Conservation (phyloP, 2,329 filamentous ascomycete genomes). For the Bipolaris cookei region DNA sequence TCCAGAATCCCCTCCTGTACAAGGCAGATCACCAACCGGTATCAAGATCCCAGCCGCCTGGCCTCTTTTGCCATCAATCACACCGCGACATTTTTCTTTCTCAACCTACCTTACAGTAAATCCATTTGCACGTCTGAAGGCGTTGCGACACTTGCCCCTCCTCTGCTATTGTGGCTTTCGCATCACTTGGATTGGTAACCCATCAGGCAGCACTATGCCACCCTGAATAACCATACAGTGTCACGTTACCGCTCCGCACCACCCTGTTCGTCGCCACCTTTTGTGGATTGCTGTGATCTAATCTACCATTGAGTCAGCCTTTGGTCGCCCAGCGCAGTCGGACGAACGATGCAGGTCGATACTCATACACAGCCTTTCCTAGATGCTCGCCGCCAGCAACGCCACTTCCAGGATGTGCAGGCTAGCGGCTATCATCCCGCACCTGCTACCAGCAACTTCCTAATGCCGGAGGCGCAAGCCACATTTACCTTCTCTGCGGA, state of each 20-base stretch:
- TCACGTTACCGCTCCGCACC: conserved; percentile 39
- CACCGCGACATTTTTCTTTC: conserved; percentile 34
- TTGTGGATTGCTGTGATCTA: conserved; percentile 14
- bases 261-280: conserved; percentile 14
- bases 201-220: conserved; percentile 45
- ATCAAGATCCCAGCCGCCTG: conserved; percentile 35
- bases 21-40: conserved; percentile 43
- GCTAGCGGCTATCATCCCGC: conserved; percentile 34
- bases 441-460: conserved; percentile 30
- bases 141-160: conserved; percentile 21
- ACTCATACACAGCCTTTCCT: conserved; percentile 43
- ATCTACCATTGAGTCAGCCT: conserved; percentile 31
- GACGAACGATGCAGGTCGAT: conserved; percentile 42
- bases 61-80: conserved; percentile 30
- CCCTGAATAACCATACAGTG: conserved; percentile 35
- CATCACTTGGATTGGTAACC: conserved; percentile 24
- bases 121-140: conserved; percentile 21
- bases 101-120: conserved; percentile 21
- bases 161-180: conserved; percentile 23
- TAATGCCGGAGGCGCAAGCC: conserved; percentile 43
- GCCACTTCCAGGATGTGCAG: conserved; percentile 42
- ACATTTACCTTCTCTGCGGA: conserved; percentile 47
- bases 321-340: conserved; percentile 19
- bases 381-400: conserved; percentile 45
- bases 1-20: conserved; percentile 33